Evolutionary conservation across 805 yeast genomes (phyloP).

Genomic region (Yamadazyma philogaea): DNA sequence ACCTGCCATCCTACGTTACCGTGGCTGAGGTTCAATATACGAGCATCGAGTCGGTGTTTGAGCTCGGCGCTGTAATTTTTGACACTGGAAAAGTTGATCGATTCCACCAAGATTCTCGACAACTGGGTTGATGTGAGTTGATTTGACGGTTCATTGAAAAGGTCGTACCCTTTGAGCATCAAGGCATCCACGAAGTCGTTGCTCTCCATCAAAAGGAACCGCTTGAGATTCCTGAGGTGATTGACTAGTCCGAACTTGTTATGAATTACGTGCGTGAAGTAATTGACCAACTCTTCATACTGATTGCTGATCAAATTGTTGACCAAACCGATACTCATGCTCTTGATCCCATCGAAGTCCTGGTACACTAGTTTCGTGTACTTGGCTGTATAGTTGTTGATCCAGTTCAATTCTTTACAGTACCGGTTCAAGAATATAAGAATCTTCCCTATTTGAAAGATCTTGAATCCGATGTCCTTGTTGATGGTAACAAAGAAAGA

Average conservation of each 20-base stretch:
- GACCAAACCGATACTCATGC: constrained; percentile 32
- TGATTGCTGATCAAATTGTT: constrained; percentile 38
- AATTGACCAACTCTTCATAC: constrained; percentile 51
- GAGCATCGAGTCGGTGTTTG: constrained; percentile 68
- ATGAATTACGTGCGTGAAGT: constrained; percentile 48
- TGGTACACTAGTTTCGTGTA: constrained; percentile 30
- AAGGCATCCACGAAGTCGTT: constrained; percentile 81
- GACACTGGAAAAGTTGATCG: constrained; percentile 56
- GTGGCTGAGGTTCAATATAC: constrained; percentile 70
- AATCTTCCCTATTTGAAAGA: constrained; percentile 71
- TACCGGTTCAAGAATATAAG: constrained; percentile 57
- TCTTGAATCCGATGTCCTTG: constrained; percentile 36
- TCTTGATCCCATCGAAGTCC: constrained; percentile 30
- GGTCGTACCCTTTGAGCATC: constrained; percentile 49
- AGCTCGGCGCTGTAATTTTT: constrained; percentile 37
- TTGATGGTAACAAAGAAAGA: constrained; percentile 34
- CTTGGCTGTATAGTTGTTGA: constrained; percentile 39
- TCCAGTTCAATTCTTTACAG: constrained; percentile 71
- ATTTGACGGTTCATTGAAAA: constrained; percentile 61
- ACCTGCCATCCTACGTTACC: constrained; percentile 84
- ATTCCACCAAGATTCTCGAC: constrained; percentile 59
- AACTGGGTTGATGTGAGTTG: constrained; percentile 63
- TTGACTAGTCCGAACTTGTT: constrained; percentile 44
- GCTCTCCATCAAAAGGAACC: constrained; percentile 63
- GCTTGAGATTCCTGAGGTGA: constrained; percentile 62